A percentile compares a stretch with the other conserved stretches of the same genome.
phyloP scores from a whole-genome alignment of 208 protist species.

The Crithidia bombi region DNA sequence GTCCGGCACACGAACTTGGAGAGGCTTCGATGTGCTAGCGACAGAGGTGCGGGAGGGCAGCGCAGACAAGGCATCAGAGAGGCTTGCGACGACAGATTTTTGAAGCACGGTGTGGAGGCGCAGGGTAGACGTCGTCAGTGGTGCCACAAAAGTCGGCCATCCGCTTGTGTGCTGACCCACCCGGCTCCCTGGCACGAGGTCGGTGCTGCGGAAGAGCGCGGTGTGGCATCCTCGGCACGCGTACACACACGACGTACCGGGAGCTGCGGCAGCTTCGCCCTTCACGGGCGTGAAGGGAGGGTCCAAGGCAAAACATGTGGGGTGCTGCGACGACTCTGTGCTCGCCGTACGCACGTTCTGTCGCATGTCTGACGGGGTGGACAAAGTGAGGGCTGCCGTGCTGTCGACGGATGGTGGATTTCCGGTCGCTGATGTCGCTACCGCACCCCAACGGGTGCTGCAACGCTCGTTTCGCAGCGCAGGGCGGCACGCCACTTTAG shows the following conservation, averaged over 20 bases:
- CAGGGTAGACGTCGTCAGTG: constrained; percentile 14
- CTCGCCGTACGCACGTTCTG: too few species aligned
- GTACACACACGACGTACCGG: constrained; percentile 22
- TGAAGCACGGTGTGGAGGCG: constrained; percentile 38
- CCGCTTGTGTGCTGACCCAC: constrained; percentile 36
- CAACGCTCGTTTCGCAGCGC: too few species aligned
- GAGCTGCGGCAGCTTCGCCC: constrained; percentile 27
- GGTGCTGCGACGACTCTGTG: background rate
- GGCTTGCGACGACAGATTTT: constrained; percentile 18
- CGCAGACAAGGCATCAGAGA: too few species aligned
- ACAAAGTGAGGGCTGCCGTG: too few species aligned
- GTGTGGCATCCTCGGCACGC: constrained; percentile 37
- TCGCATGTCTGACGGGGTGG: background rate
- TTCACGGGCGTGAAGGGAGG: constrained; percentile 54
- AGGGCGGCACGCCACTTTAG: too few species aligned
- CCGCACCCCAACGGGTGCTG: too few species aligned
- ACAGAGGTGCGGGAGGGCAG: too few species aligned
- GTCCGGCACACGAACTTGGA: constrained; percentile 20
- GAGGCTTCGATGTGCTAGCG: background rate
- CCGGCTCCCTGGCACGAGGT: constrained; percentile 17
- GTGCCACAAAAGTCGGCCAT: constrained; percentile 57
- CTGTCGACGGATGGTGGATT: background rate
- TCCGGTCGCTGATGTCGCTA: background rate
- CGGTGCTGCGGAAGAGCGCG: constrained; percentile 36
- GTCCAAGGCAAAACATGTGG: constrained; percentile 32